Conservation (phyloP, 2,329 filamentous ascomycete species). For the Trichoderma sp. region DNA sequence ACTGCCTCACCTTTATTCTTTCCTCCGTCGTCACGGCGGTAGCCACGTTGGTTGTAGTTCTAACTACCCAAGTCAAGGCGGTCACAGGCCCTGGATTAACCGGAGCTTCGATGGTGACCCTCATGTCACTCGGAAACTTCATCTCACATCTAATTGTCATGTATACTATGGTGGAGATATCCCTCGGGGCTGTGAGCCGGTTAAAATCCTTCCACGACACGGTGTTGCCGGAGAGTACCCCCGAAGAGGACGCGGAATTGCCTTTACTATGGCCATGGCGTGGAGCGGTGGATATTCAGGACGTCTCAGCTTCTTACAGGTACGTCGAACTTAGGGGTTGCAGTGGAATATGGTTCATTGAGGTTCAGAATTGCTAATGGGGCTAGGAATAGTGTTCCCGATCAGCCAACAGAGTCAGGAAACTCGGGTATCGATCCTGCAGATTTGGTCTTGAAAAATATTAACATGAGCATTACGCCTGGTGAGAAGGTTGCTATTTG, state of each 20-base stretch:
- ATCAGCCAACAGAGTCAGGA: neutral
- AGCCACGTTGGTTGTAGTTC: slow-evolving; percentile 19
- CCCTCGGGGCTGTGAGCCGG: slow-evolving; percentile 10
- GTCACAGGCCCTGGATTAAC: slow-evolving; percentile 1
- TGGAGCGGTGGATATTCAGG: slow-evolving; percentile 34
- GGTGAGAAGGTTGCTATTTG: slow-evolving; percentile 41
- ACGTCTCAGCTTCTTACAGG: slow-evolving; percentile 39
- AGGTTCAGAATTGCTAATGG: neutral
- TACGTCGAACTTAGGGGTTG: neutral
- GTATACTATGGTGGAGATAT: slow-evolving; percentile 19
- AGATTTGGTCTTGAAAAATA: slow-evolving; percentile 30
- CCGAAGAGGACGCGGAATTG: neutral
- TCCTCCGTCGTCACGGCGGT: slow-evolving; percentile 15
- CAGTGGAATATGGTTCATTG: neutral
- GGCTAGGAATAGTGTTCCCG: neutral
- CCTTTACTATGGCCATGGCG: slow-evolving; percentile 34
- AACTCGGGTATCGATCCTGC: neutral
- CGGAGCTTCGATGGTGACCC: slow-evolving; percentile 1
- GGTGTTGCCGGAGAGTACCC: neutral
- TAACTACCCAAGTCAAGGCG: slow-evolving; percentile 9
- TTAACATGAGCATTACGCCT: slow-evolving; percentile 33
- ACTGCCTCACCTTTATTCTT: slow-evolving; percentile 22
- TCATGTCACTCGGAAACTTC: slow-evolving; percentile 11
- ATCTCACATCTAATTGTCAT: neutral
- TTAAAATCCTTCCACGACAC: slow-evolving; percentile 30